phyloP scores from a whole-genome alignment of 1,284 basidiomycete species.

The Ganoderma meredithae region DNA sequence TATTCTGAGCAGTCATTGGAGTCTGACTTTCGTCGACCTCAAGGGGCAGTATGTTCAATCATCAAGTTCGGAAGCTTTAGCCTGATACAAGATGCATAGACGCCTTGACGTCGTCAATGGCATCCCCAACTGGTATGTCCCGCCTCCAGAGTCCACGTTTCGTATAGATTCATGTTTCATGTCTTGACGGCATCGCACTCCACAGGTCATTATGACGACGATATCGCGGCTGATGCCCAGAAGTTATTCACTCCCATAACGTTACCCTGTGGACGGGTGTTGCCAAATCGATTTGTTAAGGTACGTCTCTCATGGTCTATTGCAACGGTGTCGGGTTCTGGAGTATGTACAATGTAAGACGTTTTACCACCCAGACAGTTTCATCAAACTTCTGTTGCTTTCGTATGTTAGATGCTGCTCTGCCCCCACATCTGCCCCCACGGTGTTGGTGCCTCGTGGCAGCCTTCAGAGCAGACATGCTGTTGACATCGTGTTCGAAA shows the following conservation, averaged over 20 bases:
- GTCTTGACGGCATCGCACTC: not conserved
- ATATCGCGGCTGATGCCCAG: conserved; percentile 16
- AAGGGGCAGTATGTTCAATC: not conserved
- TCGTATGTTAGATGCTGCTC: no score
- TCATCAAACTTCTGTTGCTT: no score
- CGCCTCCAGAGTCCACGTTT: not conserved
- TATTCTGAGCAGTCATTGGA: not conserved
- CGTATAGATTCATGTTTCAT: not conserved
- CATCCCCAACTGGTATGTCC: not conserved
- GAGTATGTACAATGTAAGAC: not conserved
- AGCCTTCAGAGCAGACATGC: no score
- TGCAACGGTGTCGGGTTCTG: not conserved
- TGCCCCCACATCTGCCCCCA: no score
- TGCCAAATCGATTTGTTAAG: conserved; percentile 37
- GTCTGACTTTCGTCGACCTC: not conserved
- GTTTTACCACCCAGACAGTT: no score
- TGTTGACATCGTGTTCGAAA: no score
- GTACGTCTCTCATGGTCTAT: conserved; percentile 19
- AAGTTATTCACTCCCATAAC: conserved; percentile 26
- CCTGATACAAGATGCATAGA: not conserved
- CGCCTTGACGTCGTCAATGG: not conserved
- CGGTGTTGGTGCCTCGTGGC: no score
- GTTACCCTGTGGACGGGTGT: conserved; percentile 32
- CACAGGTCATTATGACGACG: conserved; percentile 6
- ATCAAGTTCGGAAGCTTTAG: not conserved